A percentile compares a stretch with the other conserved stretches of the same genome.
phyloP scores from a whole-genome alignment of 2,329 filamentous ascomycete species.

The Trichoderma koningiopsis region DNA sequence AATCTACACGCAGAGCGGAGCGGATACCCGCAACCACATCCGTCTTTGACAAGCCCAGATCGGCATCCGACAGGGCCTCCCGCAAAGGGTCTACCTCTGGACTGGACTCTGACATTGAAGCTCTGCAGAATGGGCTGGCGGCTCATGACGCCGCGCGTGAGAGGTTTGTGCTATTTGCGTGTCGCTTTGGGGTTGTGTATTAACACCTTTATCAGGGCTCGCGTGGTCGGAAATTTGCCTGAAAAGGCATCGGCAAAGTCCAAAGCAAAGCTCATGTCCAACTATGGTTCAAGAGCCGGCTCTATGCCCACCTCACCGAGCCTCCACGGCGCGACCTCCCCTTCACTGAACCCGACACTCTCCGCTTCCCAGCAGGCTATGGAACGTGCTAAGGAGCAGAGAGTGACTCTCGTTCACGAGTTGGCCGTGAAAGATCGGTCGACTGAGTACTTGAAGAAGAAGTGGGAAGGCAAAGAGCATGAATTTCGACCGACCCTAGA shows the following conservation, averaged over 20 bases:
- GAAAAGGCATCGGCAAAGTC: constrained; percentile 40
- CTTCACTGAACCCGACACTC: constrained; percentile 52
- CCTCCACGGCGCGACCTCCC: constrained; percentile 57
- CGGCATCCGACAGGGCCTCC: constrained; percentile 39
- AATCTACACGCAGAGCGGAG: constrained; percentile 49
- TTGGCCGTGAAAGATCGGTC: constrained; percentile 57
- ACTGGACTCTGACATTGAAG: constrained; percentile 53
- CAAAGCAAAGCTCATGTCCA: constrained; percentile 49
- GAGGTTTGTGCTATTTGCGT: constrained; percentile 37
- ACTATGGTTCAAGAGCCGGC: constrained; percentile 42
- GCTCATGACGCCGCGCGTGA: constrained; percentile 41
- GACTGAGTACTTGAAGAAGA: constrained; percentile 51
- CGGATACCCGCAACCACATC: constrained; percentile 55
- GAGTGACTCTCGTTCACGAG: constrained; percentile 60
- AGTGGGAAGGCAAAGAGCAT: constrained; percentile 54
- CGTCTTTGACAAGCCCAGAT: constrained; percentile 48
- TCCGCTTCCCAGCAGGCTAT: constrained; percentile 55
- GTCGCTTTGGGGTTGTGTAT: constrained; percentile 23
- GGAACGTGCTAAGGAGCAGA: constrained; percentile 57
- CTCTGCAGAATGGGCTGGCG: constrained; percentile 48
- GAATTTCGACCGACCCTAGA: constrained; percentile 58
- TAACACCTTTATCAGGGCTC: constrained; percentile 36
- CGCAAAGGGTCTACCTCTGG: constrained; percentile 44
- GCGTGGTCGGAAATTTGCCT: constrained; percentile 40
- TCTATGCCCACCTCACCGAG: constrained; percentile 58